These are phyloP conservation scores for Teunomyces aglyptinius DNA, from an alignment of 805 yeast genomes.

Conservation along the genomic window DNA sequence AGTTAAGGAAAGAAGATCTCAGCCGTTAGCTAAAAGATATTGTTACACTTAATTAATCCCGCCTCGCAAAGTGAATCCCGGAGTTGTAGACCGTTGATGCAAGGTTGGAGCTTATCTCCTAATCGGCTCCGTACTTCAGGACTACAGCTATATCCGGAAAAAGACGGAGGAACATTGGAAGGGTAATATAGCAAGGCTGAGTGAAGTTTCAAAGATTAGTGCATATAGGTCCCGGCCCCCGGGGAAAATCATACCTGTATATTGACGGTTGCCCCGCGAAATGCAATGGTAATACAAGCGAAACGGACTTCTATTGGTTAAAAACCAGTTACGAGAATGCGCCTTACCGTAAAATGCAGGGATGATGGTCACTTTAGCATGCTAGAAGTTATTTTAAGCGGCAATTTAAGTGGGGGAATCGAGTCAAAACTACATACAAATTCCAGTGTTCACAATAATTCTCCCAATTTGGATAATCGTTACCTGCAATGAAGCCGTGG, in stretches of 20 bases:
- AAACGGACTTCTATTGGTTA: not conserved
- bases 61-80: not conserved
- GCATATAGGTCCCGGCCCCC: not conserved
- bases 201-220: not conserved
- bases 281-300: not conserved
- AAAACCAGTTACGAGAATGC: not conserved
- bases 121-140: not conserved
- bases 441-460: not conserved
- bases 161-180: not conserved
- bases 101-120: not conserved
- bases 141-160: not conserved
- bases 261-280: conserved; percentile 1
- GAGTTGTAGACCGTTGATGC: not conserved
- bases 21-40: not conserved
- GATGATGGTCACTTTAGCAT: not conserved
- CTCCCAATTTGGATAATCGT: not conserved
- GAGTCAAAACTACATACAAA: not conserved
- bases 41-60: not conserved
- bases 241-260: not conserved
- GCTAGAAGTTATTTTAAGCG: not conserved
- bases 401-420: not conserved
- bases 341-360: not conserved
- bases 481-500: not conserved
- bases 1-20: not conserved
- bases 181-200: not conserved